Evolutionary conservation across 257 asterid genomes (phyloP), one percentile per base, ranked within the genome.

Genomic region (Thymus mandschuricus): DNA sequence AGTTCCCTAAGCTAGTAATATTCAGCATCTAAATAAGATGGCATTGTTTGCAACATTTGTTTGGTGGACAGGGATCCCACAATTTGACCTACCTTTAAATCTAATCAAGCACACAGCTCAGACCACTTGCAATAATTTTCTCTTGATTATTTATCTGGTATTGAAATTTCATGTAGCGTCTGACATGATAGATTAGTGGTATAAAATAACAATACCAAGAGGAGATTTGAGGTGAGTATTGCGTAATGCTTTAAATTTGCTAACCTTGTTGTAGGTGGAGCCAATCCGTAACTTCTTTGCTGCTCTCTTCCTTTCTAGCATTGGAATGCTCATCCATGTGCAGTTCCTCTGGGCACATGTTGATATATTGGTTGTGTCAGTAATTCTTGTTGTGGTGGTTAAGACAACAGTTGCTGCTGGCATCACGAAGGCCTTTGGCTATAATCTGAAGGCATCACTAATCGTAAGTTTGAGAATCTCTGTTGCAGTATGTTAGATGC

Each of bases 271-370:
- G 89, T 81, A 93, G 98, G 98, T 93, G 79, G 98, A 93, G 78
- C 95, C 98, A 40, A 87, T 93, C 65, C 98, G 98, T 68, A 93
- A 93, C 81, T 86, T 93, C 73, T 93, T 93, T 81, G 94, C 98
- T 58, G 98, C 98, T 57, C 94, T 93, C 63, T 93, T 93, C 84
- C 96, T 93, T 33, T 88, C 98, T 71, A 91, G 98, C 66, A 93
- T 93, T 31, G 98, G 98, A 66, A 91, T 93, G 98, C 92, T 93
- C 73, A 91, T 91, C 89, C 84, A 91, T 34, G 92, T 93, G 69
- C 96, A 93, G 40, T 93, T 93, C 88, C 96, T 93, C 38, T 93
- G 98, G 98, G 80, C 85, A 64, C 98, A 93, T 78, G 97, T 89
- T 83, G 98, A 93, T 81, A 91, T 93, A 78, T 83, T 93, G 88